phyloP scores from a whole-genome alignment of 2,329 filamentous ascomycete species.

The Kalaharituber pfeilii region DNA sequence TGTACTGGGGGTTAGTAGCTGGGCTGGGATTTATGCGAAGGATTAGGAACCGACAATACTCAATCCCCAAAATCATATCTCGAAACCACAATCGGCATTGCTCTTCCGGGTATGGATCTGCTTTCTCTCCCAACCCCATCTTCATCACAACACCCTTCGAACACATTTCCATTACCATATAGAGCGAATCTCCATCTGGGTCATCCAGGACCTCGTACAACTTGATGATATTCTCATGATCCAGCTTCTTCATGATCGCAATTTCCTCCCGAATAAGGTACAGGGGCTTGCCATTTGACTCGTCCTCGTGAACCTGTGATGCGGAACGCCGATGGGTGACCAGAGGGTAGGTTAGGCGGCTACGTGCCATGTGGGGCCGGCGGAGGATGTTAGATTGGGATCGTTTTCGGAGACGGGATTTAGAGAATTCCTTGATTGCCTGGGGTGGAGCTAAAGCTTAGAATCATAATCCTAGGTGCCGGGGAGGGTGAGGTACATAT shows the following conservation, averaged over 20 bases:
- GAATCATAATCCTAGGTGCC: not conserved
- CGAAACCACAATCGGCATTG: slow-evolving; percentile 81
- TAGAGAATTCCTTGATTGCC: slow-evolving; percentile 97
- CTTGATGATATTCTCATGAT: slow-evolving; percentile 84
- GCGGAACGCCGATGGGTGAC: slow-evolving; percentile 38
- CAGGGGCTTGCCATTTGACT: slow-evolving; percentile 50
- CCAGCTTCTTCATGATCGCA: slow-evolving; percentile 96
- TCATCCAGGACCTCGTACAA: slow-evolving; percentile 91
- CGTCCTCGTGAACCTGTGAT: slow-evolving; percentile 33
- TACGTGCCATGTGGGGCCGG: slow-evolving; percentile 37
- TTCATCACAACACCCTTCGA: slow-evolving; percentile 97
- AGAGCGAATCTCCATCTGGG: slow-evolving; percentile 83
- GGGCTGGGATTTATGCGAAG: not conserved
- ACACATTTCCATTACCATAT: slow-evolving; percentile 99
- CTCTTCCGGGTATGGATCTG: slow-evolving; percentile 67
- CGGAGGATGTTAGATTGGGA: slow-evolving; percentile 77
- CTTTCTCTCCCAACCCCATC: slow-evolving; percentile 67
- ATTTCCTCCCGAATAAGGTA: slow-evolving; percentile 90
- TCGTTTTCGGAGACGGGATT: slow-evolving; percentile 71
- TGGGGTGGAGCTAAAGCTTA: slow-evolving; percentile 28
- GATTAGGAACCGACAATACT: slow-evolving; percentile 51
- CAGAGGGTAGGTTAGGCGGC: slow-evolving; percentile 39
- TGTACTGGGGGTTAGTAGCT: slow-evolving; percentile 26
- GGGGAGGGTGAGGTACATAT: slow-evolving; percentile 48
- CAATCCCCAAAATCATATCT: slow-evolving; percentile 83